Base-by-base conservation (phyloP, 2,329 filamentous ascomycete species). In the Plenodomus biglobosus region DNA sequence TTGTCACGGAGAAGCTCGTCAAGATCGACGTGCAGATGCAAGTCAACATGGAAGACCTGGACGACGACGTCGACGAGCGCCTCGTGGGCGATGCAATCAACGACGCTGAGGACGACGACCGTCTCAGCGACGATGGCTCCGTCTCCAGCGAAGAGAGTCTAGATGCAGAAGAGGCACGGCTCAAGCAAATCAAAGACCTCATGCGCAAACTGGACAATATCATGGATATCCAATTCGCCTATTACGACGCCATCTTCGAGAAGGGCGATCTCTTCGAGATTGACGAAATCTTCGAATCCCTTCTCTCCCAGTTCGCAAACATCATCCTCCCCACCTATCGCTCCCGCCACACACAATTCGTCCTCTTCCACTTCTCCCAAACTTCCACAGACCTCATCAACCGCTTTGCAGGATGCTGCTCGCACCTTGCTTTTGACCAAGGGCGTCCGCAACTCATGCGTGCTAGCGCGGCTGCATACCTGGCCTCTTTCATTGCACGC, bases 21-120 rank as follows among this genome's bases (percentile, higher is more conserved):
- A 94, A 94, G 73, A 89, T 97, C 49, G 94, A 99, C 68, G 90
- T 95, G 1, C 89, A 96, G 68, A 94, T 97, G 71, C 92, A 96
- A 72, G 83, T 92, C 41, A 92, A 97, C 64, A 77, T 97, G 63
- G 91, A 97, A 54, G 92, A 97, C 61, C 76, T 96, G 52, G 92
- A 96, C 53, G 92, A 97, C 55, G 89, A 95, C 46, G 80, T 90
- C 8, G 88, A 90, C 45, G 85, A 91, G 19, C 84, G 85, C 44
- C 82, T 92, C 16, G 79, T 88, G 42, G 73, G 78, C 51, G 77
- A 83, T 32, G 79, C 84, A n/a, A 55, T 59, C 30, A 58, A 73
- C 13, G 73, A 73, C 4, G 73, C 72, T 17, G 70, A 73, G 20
- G 77, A 79, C 15, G 69, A 81, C 35, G 75, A 76, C 16, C 78